Conservation (phyloP, 2,329 filamentous ascomycete species). For the Fusarium abutilonis region DNA sequence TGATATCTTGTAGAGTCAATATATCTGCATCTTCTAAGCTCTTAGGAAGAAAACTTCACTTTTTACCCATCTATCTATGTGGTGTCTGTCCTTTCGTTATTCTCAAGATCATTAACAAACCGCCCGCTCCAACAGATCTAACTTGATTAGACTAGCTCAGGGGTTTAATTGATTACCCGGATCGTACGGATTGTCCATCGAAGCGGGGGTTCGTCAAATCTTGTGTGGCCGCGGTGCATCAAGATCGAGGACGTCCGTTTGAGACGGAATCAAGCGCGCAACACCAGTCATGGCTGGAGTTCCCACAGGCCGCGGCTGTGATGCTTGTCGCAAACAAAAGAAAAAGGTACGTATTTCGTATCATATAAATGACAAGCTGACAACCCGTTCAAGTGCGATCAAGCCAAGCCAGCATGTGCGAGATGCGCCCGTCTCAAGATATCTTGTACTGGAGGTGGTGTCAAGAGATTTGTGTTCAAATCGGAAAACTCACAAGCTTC, state of each 20-base stretch:
- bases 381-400: slow-evolving; percentile 21
- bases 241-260: not conserved
- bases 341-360: slow-evolving; percentile 1
- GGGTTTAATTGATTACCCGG: not conserved
- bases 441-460: slow-evolving; percentile 2
- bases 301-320: slow-evolving; percentile 7
- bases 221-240: not conserved
- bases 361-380: not conserved
- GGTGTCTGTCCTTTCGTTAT: too few species aligned
- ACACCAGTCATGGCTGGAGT: slow-evolving; percentile 14
- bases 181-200: not conserved
- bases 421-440: slow-evolving; percentile 12
- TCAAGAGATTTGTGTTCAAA: slow-evolving; percentile 19
- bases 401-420: slow-evolving; percentile 14
- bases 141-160: not conserved
- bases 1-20: too few species aligned
- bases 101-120: too few species aligned
- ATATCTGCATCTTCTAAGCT: too few species aligned
- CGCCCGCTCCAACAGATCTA: too few species aligned
- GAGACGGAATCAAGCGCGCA: not conserved
- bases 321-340: slow-evolving; percentile 16
- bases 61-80: too few species aligned
- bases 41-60: too few species aligned
- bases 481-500: not conserved
- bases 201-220: not conserved